Evolutionary conservation across 2,329 filamentous ascomycete species (phyloP).

Genomic region (Sphaerostilbella broomeana): DNA sequence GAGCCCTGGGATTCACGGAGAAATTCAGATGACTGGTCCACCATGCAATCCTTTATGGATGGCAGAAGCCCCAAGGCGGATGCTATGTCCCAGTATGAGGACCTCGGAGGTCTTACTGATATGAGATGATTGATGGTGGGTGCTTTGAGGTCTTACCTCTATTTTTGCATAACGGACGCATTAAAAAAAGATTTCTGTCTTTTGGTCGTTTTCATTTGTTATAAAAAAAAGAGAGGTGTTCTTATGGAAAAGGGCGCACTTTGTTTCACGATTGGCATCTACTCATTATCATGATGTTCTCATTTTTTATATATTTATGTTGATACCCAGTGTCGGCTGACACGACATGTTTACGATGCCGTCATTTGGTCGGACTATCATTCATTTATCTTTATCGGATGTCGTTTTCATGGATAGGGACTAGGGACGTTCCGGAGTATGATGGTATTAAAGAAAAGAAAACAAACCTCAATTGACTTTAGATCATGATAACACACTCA

Average conservation of each 20-base stretch:
- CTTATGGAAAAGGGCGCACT: not conserved
- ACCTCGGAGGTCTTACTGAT: constrained; percentile 39
- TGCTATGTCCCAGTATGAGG: constrained; percentile 42
- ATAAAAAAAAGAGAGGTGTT: constrained; percentile 3
- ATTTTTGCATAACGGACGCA: constrained; percentile 1
- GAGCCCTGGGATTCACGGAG: constrained; percentile 21
- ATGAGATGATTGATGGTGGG: constrained; percentile 23
- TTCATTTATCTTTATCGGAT: constrained; percentile 11
- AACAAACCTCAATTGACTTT: too few relatives aligned
- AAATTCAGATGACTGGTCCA: constrained; percentile 31
- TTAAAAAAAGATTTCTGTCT: not conserved
- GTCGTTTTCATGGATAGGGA: too few relatives aligned
- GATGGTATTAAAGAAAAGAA: too few relatives aligned
- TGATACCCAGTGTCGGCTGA: constrained; percentile 15
- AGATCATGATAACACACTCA: too few relatives aligned
- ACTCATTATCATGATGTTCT: not conserved
- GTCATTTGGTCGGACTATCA: constrained; percentile 6
- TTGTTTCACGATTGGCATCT: not conserved
- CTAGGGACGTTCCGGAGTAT: too few relatives aligned
- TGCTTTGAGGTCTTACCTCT: too few relatives aligned
- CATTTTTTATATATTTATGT: constrained; percentile 5
- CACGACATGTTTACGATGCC: constrained; percentile 11
- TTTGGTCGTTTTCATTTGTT: not conserved
- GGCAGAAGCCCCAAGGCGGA: constrained; percentile 16
- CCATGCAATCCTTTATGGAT: constrained; percentile 32